Percentiles rank a stretch among this genome's conserved stretches.
Evolutionary conservation across 1,139 yeast genomes (phyloP).

Genomic region (Tardiomyces digboiensis): DNA sequence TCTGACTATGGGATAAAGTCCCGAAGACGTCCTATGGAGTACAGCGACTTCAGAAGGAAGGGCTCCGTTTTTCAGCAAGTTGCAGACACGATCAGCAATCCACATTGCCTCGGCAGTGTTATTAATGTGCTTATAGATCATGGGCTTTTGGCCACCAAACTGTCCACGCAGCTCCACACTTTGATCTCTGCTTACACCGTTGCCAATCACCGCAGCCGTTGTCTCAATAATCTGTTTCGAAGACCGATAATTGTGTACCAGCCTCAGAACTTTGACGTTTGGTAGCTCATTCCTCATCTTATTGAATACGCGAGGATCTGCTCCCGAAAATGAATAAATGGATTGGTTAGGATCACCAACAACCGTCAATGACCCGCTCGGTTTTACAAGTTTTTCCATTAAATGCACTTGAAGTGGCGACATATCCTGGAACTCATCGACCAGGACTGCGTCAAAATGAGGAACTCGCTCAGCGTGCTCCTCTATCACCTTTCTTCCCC

Average conservation of each 20-base stretch:
- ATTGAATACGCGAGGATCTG: constrained; percentile 21
- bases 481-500: constrained; percentile 20
- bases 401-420: constrained; percentile 42
- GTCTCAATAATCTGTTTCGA: constrained; percentile 1
- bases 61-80: neutral
- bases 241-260: neutral
- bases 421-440: constrained; percentile 75
- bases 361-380: constrained; percentile 42
- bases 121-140: neutral
- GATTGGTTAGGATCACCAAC: constrained; percentile 74
- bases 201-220: constrained; percentile 1
- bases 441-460: constrained; percentile 35
- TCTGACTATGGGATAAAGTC: neutral
- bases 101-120: neutral
- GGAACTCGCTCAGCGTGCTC: constrained; percentile 8
- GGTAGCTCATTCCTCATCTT: constrained; percentile 5
- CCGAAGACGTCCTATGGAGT: neutral
- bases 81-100: neutral
- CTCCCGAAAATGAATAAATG: constrained; percentile 57
- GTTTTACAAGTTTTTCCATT: constrained; percentile 10
- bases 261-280: neutral
- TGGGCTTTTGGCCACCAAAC: neutral
- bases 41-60: neutral
- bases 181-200: no score
- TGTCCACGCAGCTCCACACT: neutral